Conservation (phyloP, 371 early-diverging fungal species). For the Rhizopus delemar region DNA sequence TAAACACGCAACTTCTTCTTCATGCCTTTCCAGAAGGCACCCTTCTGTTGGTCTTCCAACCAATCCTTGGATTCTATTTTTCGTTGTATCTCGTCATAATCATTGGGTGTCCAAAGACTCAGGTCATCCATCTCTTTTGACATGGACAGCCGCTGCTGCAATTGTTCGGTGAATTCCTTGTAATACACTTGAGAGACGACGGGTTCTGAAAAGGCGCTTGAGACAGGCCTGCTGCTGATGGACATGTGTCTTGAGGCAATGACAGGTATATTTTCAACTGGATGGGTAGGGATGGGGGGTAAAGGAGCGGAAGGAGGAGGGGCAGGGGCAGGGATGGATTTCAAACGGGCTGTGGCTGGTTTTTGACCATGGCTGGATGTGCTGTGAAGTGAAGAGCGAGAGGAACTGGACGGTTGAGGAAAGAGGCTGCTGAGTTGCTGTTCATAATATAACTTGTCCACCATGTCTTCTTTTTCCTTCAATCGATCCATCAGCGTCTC, state of each 20-base stretch:
- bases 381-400: too few relatives aligned
- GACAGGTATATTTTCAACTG: neutral
- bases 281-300: slow-evolving; percentile 22
- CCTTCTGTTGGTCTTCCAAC: slow-evolving; percentile 11
- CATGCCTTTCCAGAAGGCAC: slow-evolving; percentile 40
- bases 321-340: slow-evolving; percentile 19
- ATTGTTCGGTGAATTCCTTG: slow-evolving; percentile 30
- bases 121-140: slow-evolving; percentile 37
- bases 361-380: too few relatives aligned
- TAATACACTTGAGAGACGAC: slow-evolving; percentile 10
- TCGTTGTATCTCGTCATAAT: slow-evolving; percentile 25
- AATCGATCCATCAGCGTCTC: slow-evolving; percentile 13
- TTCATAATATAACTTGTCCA: slow-evolving; percentile 12
- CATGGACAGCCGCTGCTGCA: slow-evolving; percentile 22
- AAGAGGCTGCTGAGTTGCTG: neutral
- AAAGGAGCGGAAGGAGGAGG: slow-evolving; percentile 31
- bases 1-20: slow-evolving; percentile 33
- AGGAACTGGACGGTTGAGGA: too few relatives aligned
- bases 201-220: neutral
- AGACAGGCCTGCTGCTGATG: slow-evolving; percentile 8
- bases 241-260: neutral
- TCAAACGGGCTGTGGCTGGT: too few relatives aligned
- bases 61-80: slow-evolving; percentile 21
- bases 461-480: slow-evolving; percentile 9
- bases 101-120: slow-evolving; percentile 27